Evolutionary conservation across 108 stramenopile species (phyloP).

Genomic region (Asterionellopsis glacialis): DNA sequence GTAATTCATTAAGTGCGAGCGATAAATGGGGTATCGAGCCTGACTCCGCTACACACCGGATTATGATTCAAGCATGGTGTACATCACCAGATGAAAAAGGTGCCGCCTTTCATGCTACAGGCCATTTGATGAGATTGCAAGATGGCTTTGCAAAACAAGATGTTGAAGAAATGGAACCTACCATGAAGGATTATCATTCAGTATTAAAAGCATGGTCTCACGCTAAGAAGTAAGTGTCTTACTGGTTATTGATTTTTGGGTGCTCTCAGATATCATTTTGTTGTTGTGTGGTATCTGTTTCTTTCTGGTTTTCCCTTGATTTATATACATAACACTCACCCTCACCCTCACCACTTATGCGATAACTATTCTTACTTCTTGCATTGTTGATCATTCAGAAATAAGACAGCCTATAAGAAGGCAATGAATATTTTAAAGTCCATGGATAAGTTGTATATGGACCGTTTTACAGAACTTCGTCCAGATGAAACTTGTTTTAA

Average conservation of each 20-base stretch:
- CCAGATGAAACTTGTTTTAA: slow-evolving; percentile 63
- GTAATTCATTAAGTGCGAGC: not conserved
- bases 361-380: not conserved
- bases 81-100: slow-evolving; percentile 25
- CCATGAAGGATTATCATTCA: slow-evolving; percentile 71
- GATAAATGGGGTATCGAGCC: not conserved
- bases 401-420: slow-evolving; percentile 59
- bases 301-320: too few species aligned
- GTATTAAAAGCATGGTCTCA: slow-evolving; percentile 69
- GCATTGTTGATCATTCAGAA: slow-evolving; percentile 20
- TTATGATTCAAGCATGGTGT: slow-evolving; percentile 62
- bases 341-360: not conserved
- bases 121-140: slow-evolving; percentile 66
- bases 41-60: slow-evolving; percentile 36
- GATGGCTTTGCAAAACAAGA: slow-evolving; percentile 31
- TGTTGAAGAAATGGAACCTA: slow-evolving; percentile 55
- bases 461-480: slow-evolving; percentile 34
- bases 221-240: slow-evolving; percentile 35
- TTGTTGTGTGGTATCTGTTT: too few species aligned
- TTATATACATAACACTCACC: not conserved
- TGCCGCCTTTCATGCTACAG: slow-evolving; percentile 66
- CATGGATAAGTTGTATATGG: slow-evolving; percentile 40
- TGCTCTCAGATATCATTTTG: too few species aligned
- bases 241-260: too few species aligned
- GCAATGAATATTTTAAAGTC: slow-evolving; percentile 46